Evolutionary conservation across 1,139 yeast species (phyloP).

Genomic region (Yamadazyma blattariae): DNA sequence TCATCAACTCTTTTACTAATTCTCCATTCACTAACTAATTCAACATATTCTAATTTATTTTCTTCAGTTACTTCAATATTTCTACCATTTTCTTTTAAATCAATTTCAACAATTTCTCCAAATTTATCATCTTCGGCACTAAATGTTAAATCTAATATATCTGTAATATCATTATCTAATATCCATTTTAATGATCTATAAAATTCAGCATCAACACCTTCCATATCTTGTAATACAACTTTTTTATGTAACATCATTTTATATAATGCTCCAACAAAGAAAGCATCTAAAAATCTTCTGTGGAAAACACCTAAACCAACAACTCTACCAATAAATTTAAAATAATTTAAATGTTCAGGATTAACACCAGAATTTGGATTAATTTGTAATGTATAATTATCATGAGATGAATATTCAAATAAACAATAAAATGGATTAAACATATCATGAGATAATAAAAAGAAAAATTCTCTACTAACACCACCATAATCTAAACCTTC

Average conservation of each 20-base stretch:
- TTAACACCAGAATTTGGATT: conserved; percentile 98
- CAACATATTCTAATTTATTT: conserved; percentile 93
- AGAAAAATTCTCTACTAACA: conserved; percentile 96
- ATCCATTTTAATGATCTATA: conserved; percentile 95
- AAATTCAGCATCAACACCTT: conserved; percentile 97
- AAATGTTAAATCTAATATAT: conserved; percentile 79
- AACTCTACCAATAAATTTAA: conserved; percentile 97
- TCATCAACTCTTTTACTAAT: conserved; percentile 90
- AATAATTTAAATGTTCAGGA: conserved; percentile 96
- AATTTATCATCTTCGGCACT: conserved; percentile 95
- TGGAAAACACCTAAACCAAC: conserved; percentile 98
- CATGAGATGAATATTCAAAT: conserved; percentile 96
- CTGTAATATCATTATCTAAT: conserved; percentile 87
- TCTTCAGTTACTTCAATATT: conserved; percentile 91
- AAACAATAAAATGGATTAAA: conserved; percentile 96
- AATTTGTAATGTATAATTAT: conserved; percentile 94
- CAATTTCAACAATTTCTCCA: conserved; percentile 89
- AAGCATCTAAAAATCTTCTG: conserved; percentile 94
- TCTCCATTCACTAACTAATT: conserved; percentile 94
- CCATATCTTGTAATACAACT: conserved; percentile 95
- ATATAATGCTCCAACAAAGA: conserved; percentile 96
- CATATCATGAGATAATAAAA: conserved; percentile 95
- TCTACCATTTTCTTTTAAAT: conserved; percentile 84
- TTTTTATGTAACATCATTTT: conserved; percentile 96
- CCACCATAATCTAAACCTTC: conserved; percentile 99